Percentiles rank a stretch among this genome's conserved stretches.
These are phyloP conservation scores for Pseudisothecium myosuroides DNA, from an alignment of 225 moss, liverwort and hornwort species.

Conservation along the genomic window DNA sequence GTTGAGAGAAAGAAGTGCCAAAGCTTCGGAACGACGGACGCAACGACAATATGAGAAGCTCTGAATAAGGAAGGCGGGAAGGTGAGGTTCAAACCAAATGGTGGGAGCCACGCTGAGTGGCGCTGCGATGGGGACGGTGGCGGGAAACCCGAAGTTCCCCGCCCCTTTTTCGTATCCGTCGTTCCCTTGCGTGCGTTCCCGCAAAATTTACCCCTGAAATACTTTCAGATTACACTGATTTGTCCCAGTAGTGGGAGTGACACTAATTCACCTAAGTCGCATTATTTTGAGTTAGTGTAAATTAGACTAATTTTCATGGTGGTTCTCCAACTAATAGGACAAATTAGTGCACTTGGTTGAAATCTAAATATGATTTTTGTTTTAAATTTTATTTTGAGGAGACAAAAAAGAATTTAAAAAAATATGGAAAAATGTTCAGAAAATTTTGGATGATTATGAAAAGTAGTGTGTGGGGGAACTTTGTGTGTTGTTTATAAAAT, in stretches of 20 bases:
- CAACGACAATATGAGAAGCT: neutral
- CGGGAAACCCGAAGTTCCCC: conserved; percentile 10
- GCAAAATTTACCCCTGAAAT: neutral
- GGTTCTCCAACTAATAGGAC: fast-evolving
- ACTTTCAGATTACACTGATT: neutral
- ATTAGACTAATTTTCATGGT: neutral
- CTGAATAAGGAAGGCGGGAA: neutral
- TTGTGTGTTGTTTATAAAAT: neutral
- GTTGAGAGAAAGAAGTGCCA: neutral
- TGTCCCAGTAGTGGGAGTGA: too few species aligned
- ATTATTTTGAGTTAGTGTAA: neutral
- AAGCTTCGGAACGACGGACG: neutral
- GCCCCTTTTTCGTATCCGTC: neutral
- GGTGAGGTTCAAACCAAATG: neutral
- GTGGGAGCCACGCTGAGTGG: conserved; percentile 12
- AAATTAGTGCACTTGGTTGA: neutral
- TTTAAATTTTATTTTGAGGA: neutral
- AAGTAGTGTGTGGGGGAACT: neutral
- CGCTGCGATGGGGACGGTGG: neutral
- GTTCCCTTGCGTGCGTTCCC: neutral
- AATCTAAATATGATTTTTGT: neutral
- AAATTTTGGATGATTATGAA: too few species aligned
- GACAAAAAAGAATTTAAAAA: too few species aligned
- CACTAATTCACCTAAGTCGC: neutral
- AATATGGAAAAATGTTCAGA: neutral